Evolutionary conservation across 2,329 filamentous ascomycete genomes (phyloP).

Genomic region (Plenodomus lindquistii): DNA sequence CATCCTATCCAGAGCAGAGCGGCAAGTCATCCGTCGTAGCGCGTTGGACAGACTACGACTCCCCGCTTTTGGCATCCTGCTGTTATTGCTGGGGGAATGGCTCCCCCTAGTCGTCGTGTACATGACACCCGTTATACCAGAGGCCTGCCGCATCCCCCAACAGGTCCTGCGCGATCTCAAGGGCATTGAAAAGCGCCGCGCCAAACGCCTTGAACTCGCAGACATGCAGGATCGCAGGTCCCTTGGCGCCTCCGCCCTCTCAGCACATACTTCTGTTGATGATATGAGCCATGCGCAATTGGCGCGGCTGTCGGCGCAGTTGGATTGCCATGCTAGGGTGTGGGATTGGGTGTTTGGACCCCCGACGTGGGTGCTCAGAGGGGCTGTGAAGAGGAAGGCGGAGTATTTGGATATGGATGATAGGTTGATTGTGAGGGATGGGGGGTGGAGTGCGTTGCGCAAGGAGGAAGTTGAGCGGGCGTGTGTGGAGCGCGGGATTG

Average conservation of each 20-base stretch:
- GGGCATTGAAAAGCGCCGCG: conserved; percentile 52
- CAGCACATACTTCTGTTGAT: not conserved
- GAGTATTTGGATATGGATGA: conserved; percentile 74
- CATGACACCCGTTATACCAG: conserved; percentile 73
- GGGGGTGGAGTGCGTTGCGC: conserved; percentile 63
- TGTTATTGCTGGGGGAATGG: conserved; percentile 82
- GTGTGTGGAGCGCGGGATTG: conserved; percentile 60
- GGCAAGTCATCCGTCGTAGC: conserved; percentile 70
- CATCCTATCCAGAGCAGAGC: conserved; percentile 65
- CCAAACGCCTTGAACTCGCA: conserved; percentile 18
- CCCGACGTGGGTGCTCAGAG: conserved; percentile 56
- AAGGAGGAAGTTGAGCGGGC: conserved; percentile 70
- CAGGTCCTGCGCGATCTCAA: conserved; percentile 67
- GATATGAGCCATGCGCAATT: conserved; percentile 22
- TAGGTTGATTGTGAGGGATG: conserved; percentile 64
- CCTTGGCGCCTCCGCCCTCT: not conserved
- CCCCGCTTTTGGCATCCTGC: conserved; percentile 74
- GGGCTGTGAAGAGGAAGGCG: conserved; percentile 59
- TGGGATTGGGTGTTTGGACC: conserved; percentile 50
- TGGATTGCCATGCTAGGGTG: conserved; percentile 27
- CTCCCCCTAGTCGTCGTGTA: conserved; percentile 77
- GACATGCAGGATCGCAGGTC: conserved; percentile 14
- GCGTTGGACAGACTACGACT: conserved; percentile 75
- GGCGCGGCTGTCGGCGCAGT: conserved; percentile 18
- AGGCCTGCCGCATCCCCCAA: conserved; percentile 78